A percentile compares a stretch with the other conserved stretches of the same genome.
phyloP scores from a whole-genome alignment of 805 yeast genomes.

The Monosporozyma servazzii region DNA sequence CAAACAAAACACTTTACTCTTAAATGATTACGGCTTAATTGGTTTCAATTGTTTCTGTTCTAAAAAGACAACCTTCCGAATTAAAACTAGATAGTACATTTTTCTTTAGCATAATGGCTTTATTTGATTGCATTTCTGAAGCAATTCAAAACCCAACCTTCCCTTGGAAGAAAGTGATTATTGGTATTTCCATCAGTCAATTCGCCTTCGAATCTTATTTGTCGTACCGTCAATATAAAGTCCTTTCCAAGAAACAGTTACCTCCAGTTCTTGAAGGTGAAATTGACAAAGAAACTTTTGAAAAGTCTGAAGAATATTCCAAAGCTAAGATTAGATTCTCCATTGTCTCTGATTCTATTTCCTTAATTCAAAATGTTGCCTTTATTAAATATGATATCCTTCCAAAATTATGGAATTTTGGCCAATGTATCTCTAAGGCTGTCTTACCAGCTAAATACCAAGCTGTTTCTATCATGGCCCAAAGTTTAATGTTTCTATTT shows the following conservation, averaged over 20 bases:
- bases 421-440: conserved; percentile 32
- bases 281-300: conserved; percentile 63
- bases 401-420: conserved; percentile 51
- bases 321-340: conserved; percentile 69
- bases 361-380: conserved; percentile 46
- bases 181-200: conserved; percentile 68
- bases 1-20: neutral
- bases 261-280: conserved; percentile 64
- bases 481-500: conserved; percentile 57
- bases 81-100: too few species aligned
- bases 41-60: neutral
- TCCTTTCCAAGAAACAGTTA: conserved; percentile 42
- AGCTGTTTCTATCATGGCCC: conserved; percentile 53
- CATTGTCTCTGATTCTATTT: conserved; percentile 43
- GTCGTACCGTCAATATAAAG: conserved; percentile 66
- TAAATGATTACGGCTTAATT: neutral
- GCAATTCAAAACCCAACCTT: conserved; percentile 24
- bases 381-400: conserved; percentile 52
- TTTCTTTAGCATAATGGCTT: neutral
- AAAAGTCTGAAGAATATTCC: conserved; percentile 69
- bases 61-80: neutral
- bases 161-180: conserved; percentile 71
- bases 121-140: neutral
- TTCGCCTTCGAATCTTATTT: conserved; percentile 67
- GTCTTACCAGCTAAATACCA: conserved; percentile 24